Evolutionary conservation across 179 eudicot species (phyloP).

Genomic region (Sideroxylon spinosum): DNA sequence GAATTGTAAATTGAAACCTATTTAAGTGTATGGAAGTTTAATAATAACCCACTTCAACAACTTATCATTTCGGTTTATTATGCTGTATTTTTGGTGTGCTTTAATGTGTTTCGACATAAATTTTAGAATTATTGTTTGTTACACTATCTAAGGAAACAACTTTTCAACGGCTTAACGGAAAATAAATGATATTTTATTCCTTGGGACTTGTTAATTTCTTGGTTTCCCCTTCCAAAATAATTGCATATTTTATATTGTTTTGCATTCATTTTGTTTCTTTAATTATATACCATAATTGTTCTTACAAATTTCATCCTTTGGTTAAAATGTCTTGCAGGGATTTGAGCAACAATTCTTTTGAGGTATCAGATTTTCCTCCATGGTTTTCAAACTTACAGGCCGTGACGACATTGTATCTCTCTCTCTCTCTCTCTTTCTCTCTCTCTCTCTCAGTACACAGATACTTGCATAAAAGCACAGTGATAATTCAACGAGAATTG

Average conservation of each 20-base stretch:
- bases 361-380: constrained; percentile 40
- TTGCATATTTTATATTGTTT: constrained; percentile 1
- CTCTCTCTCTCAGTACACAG: no score
- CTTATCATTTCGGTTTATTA: no score
- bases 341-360: constrained; percentile 70
- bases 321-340: constrained; percentile 47
- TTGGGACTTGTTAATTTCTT: not conserved
- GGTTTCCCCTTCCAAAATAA: not conserved
- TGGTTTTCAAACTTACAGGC: constrained; percentile 50
- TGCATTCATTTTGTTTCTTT: not conserved
- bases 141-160: no score
- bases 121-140: no score
- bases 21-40: no score
- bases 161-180: no score
- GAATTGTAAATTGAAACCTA: no score
- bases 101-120: no score
- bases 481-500: not conserved
- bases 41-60: no score
- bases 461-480: not conserved
- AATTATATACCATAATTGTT: not conserved
- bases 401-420: constrained; percentile 69
- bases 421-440: constrained; percentile 20
- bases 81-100: no score
- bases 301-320: constrained; percentile 4
- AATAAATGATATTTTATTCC: no score